Evolutionary conservation across 2,329 filamentous ascomycete species (phyloP).

Genomic region (Tolypocladium sp.): DNA sequence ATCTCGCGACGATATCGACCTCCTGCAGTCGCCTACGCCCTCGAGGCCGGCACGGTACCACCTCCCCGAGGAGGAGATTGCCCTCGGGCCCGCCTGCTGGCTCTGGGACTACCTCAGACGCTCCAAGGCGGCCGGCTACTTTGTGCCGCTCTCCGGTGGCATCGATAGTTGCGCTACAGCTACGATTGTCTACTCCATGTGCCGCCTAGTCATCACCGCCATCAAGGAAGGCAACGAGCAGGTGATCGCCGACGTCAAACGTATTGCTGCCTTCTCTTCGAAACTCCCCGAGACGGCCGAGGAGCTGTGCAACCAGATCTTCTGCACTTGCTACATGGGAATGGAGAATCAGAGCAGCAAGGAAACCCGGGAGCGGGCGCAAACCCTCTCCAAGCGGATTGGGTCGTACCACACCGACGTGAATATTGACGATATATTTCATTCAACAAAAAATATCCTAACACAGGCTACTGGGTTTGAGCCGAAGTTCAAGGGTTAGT

Average conservation of each 20-base stretch:
- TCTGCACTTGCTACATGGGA: neutral
- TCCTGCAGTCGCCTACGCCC: neutral
- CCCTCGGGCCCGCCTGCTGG: neutral
- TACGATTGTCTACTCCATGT: neutral
- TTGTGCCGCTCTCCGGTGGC: neutral
- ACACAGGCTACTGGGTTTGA: neutral
- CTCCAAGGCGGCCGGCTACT: neutral
- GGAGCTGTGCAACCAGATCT: neutral
- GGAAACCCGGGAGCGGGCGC: neutral
- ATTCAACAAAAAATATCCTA: neutral
- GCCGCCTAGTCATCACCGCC: neutral
- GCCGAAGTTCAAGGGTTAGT: neutral
- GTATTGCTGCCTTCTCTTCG: neutral
- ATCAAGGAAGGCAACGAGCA: neutral
- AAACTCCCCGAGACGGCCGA: neutral
- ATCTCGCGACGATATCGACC: neutral
- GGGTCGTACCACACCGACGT: neutral
- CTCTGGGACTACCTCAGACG: neutral
- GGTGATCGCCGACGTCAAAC: neutral
- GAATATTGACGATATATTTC: neutral
- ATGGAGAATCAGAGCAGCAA: neutral
- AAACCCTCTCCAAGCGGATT: neutral
- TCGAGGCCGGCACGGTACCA: neutral
- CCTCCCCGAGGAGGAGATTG: neutral
- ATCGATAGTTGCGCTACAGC: neutral